Conservation (phyloP, 2,329 filamentous ascomycete species). For the Fusarium odoratissimum region DNA sequence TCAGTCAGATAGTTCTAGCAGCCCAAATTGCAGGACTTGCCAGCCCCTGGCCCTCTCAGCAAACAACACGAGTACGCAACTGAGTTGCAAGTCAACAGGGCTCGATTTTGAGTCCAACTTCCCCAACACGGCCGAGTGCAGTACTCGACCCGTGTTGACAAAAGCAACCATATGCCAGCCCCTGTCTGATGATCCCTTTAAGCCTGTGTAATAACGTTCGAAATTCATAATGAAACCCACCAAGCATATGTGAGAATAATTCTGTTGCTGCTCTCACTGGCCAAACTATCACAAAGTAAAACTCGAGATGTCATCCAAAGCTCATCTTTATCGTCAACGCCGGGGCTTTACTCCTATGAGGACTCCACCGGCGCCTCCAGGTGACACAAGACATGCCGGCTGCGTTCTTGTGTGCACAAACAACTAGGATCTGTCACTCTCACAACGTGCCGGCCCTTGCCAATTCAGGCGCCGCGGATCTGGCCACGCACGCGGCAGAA, state of each 20-base stretch:
- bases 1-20: not conserved
- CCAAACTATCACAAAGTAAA: not conserved
- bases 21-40: not conserved
- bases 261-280: not conserved
- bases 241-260: not conserved
- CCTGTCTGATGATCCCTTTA: not conserved
- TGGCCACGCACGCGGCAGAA: constrained; percentile 29
- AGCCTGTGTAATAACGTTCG: not conserved
- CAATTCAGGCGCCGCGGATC: constrained; percentile 24
- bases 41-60: not conserved
- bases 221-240: not conserved
- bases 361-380: not conserved
- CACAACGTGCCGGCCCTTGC: constrained; percentile 6
- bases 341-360: not conserved
- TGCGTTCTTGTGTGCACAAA: constrained; percentile 20
- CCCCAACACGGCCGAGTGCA: constrained; percentile 1
- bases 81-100: not conserved
- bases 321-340: not conserved
- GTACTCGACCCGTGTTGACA: not conserved
- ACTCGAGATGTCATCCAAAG: not conserved
- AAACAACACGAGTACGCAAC: not conserved
- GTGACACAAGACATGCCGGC: constrained; percentile 10
- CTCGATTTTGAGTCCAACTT: constrained; percentile 13
- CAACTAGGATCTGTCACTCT: constrained; percentile 3
- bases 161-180: not conserved